Conservation (phyloP, 345 rosid species). For the Linum lewisii region DNA sequence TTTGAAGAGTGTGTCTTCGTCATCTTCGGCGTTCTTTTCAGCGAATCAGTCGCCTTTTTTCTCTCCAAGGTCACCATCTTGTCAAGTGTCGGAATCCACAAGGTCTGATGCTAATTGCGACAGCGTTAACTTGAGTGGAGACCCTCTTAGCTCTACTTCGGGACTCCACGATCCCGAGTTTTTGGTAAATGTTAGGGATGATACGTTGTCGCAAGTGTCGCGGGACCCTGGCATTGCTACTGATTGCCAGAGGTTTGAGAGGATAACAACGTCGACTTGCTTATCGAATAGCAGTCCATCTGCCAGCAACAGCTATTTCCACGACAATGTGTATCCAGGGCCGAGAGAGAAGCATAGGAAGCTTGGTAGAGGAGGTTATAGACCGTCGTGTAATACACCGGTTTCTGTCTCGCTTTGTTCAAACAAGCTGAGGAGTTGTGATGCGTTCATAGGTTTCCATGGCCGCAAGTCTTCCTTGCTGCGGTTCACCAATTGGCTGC, state of each 20-base stretch:
- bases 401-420: slow-evolving; percentile 55
- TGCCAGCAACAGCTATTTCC: slow-evolving; percentile 25
- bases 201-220: slow-evolving; percentile 30
- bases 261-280: slow-evolving; percentile 34
- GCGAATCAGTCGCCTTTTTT: slow-evolving; percentile 91
- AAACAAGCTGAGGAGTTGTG: slow-evolving; percentile 64
- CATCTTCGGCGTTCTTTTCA: slow-evolving; percentile 80
- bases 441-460: slow-evolving; percentile 68
- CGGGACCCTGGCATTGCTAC: slow-evolving; percentile 21
- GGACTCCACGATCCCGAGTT: slow-evolving; percentile 42
- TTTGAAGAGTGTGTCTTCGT: slow-evolving; percentile 65
- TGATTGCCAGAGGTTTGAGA: slow-evolving; percentile 37
- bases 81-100: slow-evolving; percentile 48
- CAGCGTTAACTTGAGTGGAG: slow-evolving; percentile 30
- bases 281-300: slow-evolving; percentile 37
- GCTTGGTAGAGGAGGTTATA: slow-evolving; percentile 34
- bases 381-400: slow-evolving; percentile 27
- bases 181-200: slow-evolving; percentile 23
- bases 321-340: slow-evolving; percentile 22
- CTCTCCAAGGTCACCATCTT: slow-evolving; percentile 70
- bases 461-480: slow-evolving; percentile 73
- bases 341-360: slow-evolving; percentile 30
- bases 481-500: slow-evolving; percentile 75
- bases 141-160: slow-evolving; percentile 46
- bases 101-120: slow-evolving; percentile 56